phyloP scores from a whole-genome alignment of 352 stramenopile species.

The Pythium scleroteichum region DNA sequence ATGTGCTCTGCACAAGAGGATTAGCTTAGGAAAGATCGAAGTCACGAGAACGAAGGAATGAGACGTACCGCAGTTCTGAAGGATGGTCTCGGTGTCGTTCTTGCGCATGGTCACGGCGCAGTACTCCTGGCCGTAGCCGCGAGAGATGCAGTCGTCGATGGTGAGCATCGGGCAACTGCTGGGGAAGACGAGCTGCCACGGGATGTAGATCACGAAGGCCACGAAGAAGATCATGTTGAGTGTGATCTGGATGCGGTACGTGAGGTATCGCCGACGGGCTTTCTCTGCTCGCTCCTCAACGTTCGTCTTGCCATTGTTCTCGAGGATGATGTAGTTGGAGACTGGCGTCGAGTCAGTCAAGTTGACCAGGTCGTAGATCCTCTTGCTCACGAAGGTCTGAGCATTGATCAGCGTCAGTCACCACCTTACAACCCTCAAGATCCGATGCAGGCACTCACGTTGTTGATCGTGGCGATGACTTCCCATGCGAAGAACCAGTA shows the following conservation, averaged over 20 bases:
- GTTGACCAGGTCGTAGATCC: slow-evolving; percentile 21
- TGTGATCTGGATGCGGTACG: slow-evolving; percentile 24
- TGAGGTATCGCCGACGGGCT: neutral
- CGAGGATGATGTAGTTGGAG: slow-evolving; percentile 20
- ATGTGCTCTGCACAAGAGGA: slow-evolving; percentile 4
- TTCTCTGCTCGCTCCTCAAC: neutral
- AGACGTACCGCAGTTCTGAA: slow-evolving; percentile 22
- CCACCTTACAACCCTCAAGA: neutral
- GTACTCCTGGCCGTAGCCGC: slow-evolving; percentile 24
- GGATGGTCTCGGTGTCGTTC: slow-evolving; percentile 22
- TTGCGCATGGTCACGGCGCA: slow-evolving; percentile 27
- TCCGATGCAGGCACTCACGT: slow-evolving; percentile 32
- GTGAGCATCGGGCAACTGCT: slow-evolving; percentile 17
- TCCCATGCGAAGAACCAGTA: slow-evolving; percentile 66
- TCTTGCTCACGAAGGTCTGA: slow-evolving; percentile 33
- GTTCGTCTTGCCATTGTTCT: slow-evolving; percentile 11
- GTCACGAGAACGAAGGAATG: neutral
- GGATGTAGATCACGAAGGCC: slow-evolving; percentile 65
- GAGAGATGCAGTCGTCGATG: slow-evolving; percentile 27
- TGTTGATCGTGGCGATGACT: slow-evolving; percentile 45
- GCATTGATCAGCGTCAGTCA: neutral
- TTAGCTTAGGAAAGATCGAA: neutral
- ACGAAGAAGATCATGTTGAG: slow-evolving; percentile 48
- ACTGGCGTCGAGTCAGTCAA: slow-evolving; percentile 1
- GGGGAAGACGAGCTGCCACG: slow-evolving; percentile 29